Base-by-base conservation (phyloP, 805 yeast genomes). In the Lachancea fermentati region DNA sequence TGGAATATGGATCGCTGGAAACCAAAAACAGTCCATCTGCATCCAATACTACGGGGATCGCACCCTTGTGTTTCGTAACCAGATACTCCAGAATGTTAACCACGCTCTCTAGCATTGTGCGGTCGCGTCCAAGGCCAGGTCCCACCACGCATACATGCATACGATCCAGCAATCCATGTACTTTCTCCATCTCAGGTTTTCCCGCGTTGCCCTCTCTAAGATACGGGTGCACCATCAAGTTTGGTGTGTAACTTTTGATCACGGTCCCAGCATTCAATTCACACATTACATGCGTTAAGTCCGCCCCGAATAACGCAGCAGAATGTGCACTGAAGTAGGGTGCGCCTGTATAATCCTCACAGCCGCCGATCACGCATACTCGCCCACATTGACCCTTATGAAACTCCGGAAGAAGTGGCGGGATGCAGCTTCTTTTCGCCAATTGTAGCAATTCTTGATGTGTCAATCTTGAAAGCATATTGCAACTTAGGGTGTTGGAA, bases 321-420 rank as follows among this genome's bases (percentile, higher is more conserved):
- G 96, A 84, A 58, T 84, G 82, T 4, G 94, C 84, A 26, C 95
- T 75, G 60, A 93, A 93, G 62, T 71, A 93, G 2, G 97, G 97
- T 0, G 98, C 98, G 0, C 98, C 98, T 0, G 97, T 89, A 59
- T 88, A 91, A 59, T 91, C 97, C 59, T 85, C 89, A 60, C 93
- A 81, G 1, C 98, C 98, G 16, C 98, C 98, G 46, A 91, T 75
- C 1, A 91, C 85, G 8, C 81, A 86, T 2, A 91, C 69, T 43
- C 86, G 72, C 4, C 97, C 97, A 4, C 78, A 72, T 59, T 91
- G 97, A 16, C 98, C 98, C 60, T 91, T 91, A 65, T 91, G 82
- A 58, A 84, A 83, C 12, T 57, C 53, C 4, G 85, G 77, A 2
- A 72, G 64, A 25, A 89, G 64, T 2, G 96, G 97, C 30, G 95